A percentile compares a stretch with the other conserved stretches of the same genome.
Evolutionary conservation across 192 early-diverging fungal species (phyloP).

Genomic region (Coemansia sp.): DNA sequence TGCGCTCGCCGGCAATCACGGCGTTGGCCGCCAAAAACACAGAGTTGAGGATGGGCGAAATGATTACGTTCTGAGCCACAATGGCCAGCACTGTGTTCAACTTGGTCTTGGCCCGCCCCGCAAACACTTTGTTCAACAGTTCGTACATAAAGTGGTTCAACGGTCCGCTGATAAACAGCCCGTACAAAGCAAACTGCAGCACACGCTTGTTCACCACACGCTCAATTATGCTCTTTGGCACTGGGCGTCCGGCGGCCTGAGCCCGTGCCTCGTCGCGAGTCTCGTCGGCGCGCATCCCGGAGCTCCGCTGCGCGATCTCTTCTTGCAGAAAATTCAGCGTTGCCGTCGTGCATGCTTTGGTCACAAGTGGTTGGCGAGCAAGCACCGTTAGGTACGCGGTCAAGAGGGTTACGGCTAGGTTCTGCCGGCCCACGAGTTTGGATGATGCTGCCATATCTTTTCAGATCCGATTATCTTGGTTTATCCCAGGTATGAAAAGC

Average conservation of each 20-base stretch:
- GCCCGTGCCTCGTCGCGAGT: conserved; percentile 26
- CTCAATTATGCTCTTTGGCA: conserved; percentile 21
- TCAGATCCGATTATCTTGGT: too few species aligned
- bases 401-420: conserved; percentile 53
- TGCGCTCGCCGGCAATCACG: conserved; percentile 71
- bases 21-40: conserved; percentile 85
- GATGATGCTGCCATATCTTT: conserved; percentile 46
- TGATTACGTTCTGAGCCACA: conserved; percentile 71
- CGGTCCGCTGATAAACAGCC: conserved; percentile 78
- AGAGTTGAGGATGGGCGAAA: conserved; percentile 84
- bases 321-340: conserved; percentile 79
- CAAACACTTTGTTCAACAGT: conserved; percentile 71
- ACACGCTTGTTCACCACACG: conserved; percentile 61
- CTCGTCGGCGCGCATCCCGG: conserved; percentile 54
- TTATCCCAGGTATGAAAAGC: not conserved
- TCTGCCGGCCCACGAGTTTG: conserved; percentile 34
- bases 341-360: conserved; percentile 78
- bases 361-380: conserved; percentile 66
- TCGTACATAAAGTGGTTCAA: conserved; percentile 80
- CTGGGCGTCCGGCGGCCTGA: not conserved
- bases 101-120: conserved; percentile 61
- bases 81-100: conserved; percentile 70
- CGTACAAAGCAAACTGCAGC: conserved; percentile 81
- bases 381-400: conserved; percentile 63
- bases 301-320: conserved; percentile 65